Base-by-base conservation (phyloP, 106 monocot species). In the Xerophyta viscosa region DNA sequence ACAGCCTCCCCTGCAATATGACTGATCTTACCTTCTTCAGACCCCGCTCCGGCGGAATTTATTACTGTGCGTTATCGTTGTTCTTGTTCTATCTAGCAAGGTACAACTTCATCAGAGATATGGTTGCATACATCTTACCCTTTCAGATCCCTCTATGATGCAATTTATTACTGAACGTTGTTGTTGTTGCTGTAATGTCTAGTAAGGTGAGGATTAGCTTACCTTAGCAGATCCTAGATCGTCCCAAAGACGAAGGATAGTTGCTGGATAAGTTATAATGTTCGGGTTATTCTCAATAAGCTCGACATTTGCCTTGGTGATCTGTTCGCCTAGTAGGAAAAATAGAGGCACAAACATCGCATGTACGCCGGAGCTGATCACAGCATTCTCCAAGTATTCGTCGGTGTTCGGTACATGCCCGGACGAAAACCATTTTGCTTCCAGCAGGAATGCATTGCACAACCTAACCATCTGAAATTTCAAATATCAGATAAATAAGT, bases 211-310 rank as follows among this genome's bases (percentile, higher is more conserved):
- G 6, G 6, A 24, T 9, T 22, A 9, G 8, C 19, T 24, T 39
- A 74, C 75, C 81, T 76, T 57, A 7, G 76, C 81, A 76, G 67
- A 71, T 41, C 71, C 71, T 18, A 82, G 48, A 56, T 82, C 81
- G 57, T 82, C 81, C 64, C 67, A 72, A 56, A 82, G 81, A 2
- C 81, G 45, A 42, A 81, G 66, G 55, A 76, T 76, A 29, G 20
- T 68, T 24, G 76, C 76, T 11, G 69, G 43, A 28, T 57, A 62
- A 15, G 71, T 53, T 4, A 71, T 24, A 6, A 76, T 27, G 0
- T n/a, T 2, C 2, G 58, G 58, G 18, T 53, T 20, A 4, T 18
- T 41, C 46, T 66, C 58, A 3, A 67, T 13, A 13, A 48, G 6
- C 6, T 64, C 28, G 3, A 48, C 29, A 18, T 48, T 64, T 15